Evolutionary conservation across 148 eudicot species (phyloP).

Genomic region (Rheum nobile): DNA sequence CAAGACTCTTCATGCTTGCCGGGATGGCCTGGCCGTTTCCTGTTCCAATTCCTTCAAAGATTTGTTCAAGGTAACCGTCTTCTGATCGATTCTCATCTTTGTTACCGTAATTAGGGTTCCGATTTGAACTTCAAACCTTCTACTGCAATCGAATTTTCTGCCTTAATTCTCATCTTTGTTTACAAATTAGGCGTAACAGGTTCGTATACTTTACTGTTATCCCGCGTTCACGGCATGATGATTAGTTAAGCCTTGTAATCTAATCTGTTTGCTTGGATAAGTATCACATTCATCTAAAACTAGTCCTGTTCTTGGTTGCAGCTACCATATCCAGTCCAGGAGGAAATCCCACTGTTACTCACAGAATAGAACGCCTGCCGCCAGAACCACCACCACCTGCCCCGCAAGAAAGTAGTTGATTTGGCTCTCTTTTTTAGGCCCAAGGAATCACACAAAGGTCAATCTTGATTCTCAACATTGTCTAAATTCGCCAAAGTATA

Average conservation of each 20-base stretch:
- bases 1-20: slow-evolving; percentile 45
- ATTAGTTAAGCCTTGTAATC: too few species aligned
- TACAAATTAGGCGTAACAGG: background rate
- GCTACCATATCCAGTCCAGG: slow-evolving; percentile 29
- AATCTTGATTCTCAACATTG: background rate
- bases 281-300: too few species aligned
- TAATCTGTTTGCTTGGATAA: too few species aligned
- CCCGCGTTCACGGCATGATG: too few species aligned
- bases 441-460: background rate
- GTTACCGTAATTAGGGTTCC: background rate
- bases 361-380: slow-evolving; percentile 46
- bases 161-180: background rate
- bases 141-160: too few species aligned
- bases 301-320: slow-evolving; percentile 6
- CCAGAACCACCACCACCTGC: too few species aligned
- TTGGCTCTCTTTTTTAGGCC: background rate
- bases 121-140: background rate
- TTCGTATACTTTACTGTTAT: too few species aligned
- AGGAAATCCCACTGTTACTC: slow-evolving; percentile 34
- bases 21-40: slow-evolving; percentile 5
- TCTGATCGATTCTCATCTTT: too few species aligned
- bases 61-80: slow-evolving; percentile 11
- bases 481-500: background rate
- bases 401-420: background rate
- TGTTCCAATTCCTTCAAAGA: slow-evolving; percentile 10